phyloP scores from a whole-genome alignment of 805 yeast genomes.

The Lipomyces japonicus region DNA sequence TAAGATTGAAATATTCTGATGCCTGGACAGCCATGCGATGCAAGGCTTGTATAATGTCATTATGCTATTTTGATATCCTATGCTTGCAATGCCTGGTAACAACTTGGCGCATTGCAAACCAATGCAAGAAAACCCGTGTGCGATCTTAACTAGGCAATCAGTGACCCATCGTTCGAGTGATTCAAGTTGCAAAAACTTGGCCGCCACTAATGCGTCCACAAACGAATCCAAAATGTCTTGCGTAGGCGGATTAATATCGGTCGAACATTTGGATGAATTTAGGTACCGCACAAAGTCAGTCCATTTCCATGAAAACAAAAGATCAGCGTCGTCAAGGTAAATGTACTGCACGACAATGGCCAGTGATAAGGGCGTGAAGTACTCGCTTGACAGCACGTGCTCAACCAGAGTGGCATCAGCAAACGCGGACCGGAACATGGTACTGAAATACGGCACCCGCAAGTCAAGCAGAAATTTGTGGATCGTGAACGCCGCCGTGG shows the following conservation, averaged over 20 bases:
- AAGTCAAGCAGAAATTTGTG: constrained; percentile 25
- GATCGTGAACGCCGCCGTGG: constrained; percentile 10
- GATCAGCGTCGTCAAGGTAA: constrained; percentile 25
- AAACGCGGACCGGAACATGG: constrained; percentile 27
- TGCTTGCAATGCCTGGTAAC: constrained; percentile 19
- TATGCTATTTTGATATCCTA: constrained; percentile 21
- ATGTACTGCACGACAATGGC: constrained; percentile 25
- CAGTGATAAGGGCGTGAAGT: constrained; percentile 27
- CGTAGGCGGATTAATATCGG: constrained; percentile 24
- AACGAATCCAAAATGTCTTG: constrained; percentile 24
- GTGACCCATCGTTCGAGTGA: constrained; percentile 22
- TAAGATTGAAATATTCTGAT: constrained; percentile 13
- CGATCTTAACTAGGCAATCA: constrained; percentile 16
- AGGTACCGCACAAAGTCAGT: constrained; percentile 25
- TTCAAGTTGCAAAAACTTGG: constrained; percentile 27
- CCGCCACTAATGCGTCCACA: constrained; percentile 24
- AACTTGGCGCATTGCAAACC: constrained; percentile 23
- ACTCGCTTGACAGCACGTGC: constrained; percentile 25
- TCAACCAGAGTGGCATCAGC: constrained; percentile 17
- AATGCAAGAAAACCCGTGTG: constrained; percentile 21
- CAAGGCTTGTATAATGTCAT: constrained; percentile 18
- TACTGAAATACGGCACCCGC: constrained; percentile 26
- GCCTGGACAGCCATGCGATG: constrained; percentile 23
- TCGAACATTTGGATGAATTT: constrained; percentile 19
- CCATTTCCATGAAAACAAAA: constrained; percentile 27